Evolutionary conservation across 805 yeast species (phyloP).

Genomic region (Wickerhamomyces chaumierensis): DNA sequence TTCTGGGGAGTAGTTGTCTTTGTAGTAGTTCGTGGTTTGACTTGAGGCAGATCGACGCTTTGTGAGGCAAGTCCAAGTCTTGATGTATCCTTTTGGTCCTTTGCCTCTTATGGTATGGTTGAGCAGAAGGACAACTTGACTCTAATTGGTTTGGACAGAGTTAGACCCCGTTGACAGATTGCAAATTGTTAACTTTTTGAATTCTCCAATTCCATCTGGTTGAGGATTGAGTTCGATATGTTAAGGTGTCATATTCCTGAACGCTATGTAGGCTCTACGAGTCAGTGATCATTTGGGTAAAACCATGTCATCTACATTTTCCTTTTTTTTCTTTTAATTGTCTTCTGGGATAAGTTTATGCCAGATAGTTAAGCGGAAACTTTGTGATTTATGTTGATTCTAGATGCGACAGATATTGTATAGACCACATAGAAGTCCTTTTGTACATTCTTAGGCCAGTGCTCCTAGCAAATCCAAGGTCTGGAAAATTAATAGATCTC

Average conservation of each 20-base stretch:
- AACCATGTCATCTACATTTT: constrained; percentile 97
- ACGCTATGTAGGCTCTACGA: constrained; percentile 92
- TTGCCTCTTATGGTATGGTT: constrained; percentile 22
- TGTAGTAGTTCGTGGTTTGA: constrained; percentile 13
- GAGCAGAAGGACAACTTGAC: constrained; percentile 36
- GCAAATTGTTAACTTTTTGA: constrained; percentile 55
- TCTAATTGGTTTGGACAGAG: constrained; percentile 48
- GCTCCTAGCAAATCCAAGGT: no score
- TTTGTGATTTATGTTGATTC: no score
- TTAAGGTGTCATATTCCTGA: constrained; percentile 98
- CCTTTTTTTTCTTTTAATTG: constrained; percentile 2
- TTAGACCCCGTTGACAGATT: constrained; percentile 96
- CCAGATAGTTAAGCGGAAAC: no score
- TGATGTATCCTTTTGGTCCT: constrained; percentile 17
- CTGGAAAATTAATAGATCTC: no score
- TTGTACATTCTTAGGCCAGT: no score
- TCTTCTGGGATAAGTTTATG: no score
- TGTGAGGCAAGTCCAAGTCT: constrained; percentile 22
- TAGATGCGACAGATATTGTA: no score
- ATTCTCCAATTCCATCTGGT: constrained; percentile 26
- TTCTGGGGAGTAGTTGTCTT: constrained; percentile 8
- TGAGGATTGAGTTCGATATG: constrained; percentile 26
- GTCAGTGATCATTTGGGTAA: constrained; percentile 97
- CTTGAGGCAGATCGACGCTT: constrained; percentile 56
- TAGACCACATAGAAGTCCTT: no score